Percentiles rank a stretch among this genome's conserved stretches.
These are phyloP conservation scores for Ploettnerulaceae sp. DNA, from an alignment of 2,329 filamentous ascomycete species.

Conservation along the genomic window DNA sequence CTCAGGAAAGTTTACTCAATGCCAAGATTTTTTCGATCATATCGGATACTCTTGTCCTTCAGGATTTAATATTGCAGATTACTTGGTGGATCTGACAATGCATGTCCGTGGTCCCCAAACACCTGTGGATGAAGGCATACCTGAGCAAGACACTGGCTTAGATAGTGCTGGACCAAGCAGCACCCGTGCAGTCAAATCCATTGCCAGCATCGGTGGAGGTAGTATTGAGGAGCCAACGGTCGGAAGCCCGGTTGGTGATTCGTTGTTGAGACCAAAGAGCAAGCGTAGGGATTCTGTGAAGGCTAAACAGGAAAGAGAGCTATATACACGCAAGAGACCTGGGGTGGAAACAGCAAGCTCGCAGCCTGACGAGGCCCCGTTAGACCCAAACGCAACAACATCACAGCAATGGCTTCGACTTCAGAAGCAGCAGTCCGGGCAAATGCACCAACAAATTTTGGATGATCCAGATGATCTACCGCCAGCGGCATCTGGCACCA, in stretches of 20 bases:
- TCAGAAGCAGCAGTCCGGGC: conserved; percentile 46
- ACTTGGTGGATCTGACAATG: conserved; percentile 96
- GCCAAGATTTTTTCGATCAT: conserved; percentile 87
- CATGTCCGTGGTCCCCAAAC: conserved; percentile 65
- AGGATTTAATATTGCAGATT: conserved; percentile 98
- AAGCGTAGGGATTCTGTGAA: conserved; percentile 77
- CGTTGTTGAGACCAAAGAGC: conserved; percentile 58
- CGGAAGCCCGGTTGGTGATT: conserved; percentile 56
- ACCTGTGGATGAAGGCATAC: conserved; percentile 50
- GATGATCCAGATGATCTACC: conserved; percentile 67
- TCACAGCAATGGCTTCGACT: conserved; percentile 57
- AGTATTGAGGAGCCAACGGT: conserved; percentile 59
- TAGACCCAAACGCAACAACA: conserved; percentile 40
- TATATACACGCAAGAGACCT: conserved; percentile 79
- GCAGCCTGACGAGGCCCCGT: conserved; percentile 53
- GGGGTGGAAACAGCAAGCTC: conserved; percentile 58
- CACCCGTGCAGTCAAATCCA: conserved; percentile 82
- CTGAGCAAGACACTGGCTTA: conserved; percentile 59
- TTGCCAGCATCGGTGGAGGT: conserved; percentile 74
- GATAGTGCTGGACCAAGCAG: conserved; percentile 77
- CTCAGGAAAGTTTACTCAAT: conserved; percentile 82
- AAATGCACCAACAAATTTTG: conserved; percentile 53
- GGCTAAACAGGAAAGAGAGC: conserved; percentile 79
- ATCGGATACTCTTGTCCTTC: conserved; percentile 91
- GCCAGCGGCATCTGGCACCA: conserved; percentile 53